Base-by-base conservation (phyloP, 169 alveolate genomes). In the Cryptosporidium meleagridis region DNA sequence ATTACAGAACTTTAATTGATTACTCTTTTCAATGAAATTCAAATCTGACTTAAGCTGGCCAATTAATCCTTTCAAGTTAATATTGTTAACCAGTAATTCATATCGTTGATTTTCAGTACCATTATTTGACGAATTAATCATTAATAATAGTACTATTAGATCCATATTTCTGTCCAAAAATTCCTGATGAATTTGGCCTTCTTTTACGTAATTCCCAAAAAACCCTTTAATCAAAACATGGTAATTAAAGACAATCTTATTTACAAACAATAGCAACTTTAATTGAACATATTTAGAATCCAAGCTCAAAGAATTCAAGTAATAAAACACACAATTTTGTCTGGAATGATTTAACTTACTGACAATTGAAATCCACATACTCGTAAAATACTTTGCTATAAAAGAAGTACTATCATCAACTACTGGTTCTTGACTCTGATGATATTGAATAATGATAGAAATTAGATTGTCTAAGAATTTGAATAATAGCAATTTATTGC, bases 111-210 rank as follows among this genome's bases (percentile, higher is more conserved):
- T 5, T 31, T 69, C 55, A 10, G 4, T 37, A 37, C 4, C 4
- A 37, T 4, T 37, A 37, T 37, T 37, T 33, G n/a, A 12, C 5
- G 23, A 31, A 59, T 41, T n/a, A 31, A 73, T 31, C 14, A 73
- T 5, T 18, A 73, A 44, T 31, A 73, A 41, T 29, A 73, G n/a
- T 18, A 73, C 9, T 3, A 73, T 35, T 29, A 55, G 33, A 73
- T 73, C 86, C 72, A 73, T 18, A 23, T 73, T 73, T 31, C 59
- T n/a, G 7, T 73, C 39, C 14, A 73, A 21, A n/a, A 73, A 73
- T 18, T 71, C 85, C 26, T 18, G 4, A 29, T 9, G 23, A 23
- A 45, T 35, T 10, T 5, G 6, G 1, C 41, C 29, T 44, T 45
- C 85, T 10, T 7, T 9, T 6, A 52, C 0, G 26, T 55, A 71